phyloP scores from a whole-genome alignment of 805 yeast species.

The Starmerella tilneyi region DNA sequence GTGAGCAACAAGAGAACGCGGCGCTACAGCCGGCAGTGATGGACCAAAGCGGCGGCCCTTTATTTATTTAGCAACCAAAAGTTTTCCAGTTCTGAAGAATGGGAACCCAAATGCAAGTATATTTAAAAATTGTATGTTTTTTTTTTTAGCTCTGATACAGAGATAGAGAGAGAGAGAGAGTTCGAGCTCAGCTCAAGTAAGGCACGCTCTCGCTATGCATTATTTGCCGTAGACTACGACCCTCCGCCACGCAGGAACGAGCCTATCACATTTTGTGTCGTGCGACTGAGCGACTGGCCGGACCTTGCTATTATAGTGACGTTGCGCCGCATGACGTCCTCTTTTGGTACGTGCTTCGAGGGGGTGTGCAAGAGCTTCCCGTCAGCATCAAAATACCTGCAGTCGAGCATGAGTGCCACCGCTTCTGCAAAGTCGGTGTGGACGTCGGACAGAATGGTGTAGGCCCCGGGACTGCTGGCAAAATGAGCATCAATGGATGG shows the following conservation, averaged over 20 bases:
- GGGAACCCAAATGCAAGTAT: too few species aligned
- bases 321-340: conserved; percentile 46
- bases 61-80: too few species aligned
- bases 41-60: too few species aligned
- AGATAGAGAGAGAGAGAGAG: too few species aligned
- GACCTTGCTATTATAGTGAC: conserved; percentile 39
- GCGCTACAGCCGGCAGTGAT: not conserved
- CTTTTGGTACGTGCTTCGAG: conserved; percentile 36
- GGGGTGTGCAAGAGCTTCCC: conserved; percentile 33
- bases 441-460: conserved; percentile 48
- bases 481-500: conserved; percentile 35
- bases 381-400: conserved; percentile 36
- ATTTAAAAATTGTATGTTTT: not conserved
- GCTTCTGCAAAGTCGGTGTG: conserved; percentile 62
- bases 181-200: too few species aligned
- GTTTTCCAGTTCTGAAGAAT: too few species aligned
- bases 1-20: not conserved
- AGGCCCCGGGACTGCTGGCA: conserved; percentile 8
- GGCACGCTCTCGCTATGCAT: too few species aligned
- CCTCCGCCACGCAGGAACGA: conserved; percentile 19
- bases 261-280: conserved; percentile 46
- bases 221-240: too few species aligned
- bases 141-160: not conserved
- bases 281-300: conserved; percentile 65
- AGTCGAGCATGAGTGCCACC: conserved; percentile 44